phyloP scores from a whole-genome alignment of 2,329 filamentous ascomycete genomes.

The Aspergillus viridinutans region DNA sequence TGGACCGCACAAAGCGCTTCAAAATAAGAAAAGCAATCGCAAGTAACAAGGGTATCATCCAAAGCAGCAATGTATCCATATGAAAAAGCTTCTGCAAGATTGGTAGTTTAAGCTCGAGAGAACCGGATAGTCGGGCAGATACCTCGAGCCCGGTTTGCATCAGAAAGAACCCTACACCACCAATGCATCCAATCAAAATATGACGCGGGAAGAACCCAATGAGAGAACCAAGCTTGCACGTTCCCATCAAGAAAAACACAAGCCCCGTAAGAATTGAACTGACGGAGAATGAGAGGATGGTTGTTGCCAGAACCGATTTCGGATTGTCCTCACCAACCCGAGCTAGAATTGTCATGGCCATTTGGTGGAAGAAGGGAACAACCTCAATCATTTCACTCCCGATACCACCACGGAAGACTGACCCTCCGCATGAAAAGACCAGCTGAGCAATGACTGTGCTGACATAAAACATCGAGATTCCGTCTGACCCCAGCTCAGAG shows the following conservation, averaged over 20 bases:
- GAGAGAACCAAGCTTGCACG: constrained; percentile 81
- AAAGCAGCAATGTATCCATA: constrained; percentile 71
- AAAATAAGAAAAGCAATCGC: constrained; percentile 72
- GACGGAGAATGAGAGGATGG: constrained; percentile 83
- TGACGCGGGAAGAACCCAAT: constrained; percentile 96
- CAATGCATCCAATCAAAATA: constrained; percentile 95
- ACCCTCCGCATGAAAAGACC: constrained; percentile 78
- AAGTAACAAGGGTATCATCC: constrained; percentile 73
- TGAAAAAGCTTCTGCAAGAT: constrained; percentile 73
- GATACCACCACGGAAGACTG: constrained; percentile 83
- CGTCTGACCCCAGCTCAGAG: constrained; percentile 78
- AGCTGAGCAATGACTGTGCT: constrained; percentile 94
- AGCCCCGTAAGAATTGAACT: constrained; percentile 87
- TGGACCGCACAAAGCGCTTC: constrained; percentile 72
- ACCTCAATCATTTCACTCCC: constrained; percentile 98
- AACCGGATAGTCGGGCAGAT: constrained; percentile 80
- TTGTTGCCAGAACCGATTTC: constrained; percentile 86
- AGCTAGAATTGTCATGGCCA: constrained; percentile 82
- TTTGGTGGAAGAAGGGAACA: constrained; percentile 97
- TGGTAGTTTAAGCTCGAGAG: constrained; percentile 71
- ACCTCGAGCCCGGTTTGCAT: constrained; percentile 90
- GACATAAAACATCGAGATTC: constrained; percentile 98
- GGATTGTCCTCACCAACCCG: constrained; percentile 74
- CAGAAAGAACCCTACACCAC: constrained; percentile 93
- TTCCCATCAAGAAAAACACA: constrained; percentile 88